Conservation (phyloP, 768 basidiomycete species). For the Suillus fuscotomentosus region DNA sequence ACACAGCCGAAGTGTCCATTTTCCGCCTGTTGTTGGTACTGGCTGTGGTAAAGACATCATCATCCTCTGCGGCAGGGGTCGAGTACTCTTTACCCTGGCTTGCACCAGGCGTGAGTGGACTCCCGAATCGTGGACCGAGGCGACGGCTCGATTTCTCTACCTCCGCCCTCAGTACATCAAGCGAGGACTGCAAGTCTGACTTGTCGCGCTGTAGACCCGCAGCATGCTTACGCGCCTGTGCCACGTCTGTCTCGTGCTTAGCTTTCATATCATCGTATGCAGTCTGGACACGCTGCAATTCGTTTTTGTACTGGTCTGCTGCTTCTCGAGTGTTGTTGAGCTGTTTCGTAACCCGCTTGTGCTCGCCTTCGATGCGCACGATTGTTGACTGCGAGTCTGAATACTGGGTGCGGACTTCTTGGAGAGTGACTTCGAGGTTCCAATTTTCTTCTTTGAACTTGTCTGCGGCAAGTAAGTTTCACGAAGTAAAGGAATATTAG, state of each 20-base stretch:
- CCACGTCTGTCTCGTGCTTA: conserved; percentile 95
- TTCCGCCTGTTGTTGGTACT: conserved; percentile 63
- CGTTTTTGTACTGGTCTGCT: conserved; percentile 84
- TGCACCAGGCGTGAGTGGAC: conserved; percentile 67
- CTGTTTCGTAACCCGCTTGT: conserved; percentile 74
- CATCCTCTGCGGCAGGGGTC: conserved; percentile 57
- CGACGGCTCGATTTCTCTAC: conserved; percentile 60
- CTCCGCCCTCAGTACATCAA: conserved; percentile 78
- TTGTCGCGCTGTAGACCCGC: conserved; percentile 91
- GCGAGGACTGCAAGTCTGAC: conserved; percentile 78
- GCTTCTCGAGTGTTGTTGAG: conserved; percentile 73
- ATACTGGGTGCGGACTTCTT: conserved; percentile 77
- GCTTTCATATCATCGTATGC: conserved; percentile 72
- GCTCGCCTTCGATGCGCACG: conserved; percentile 77
- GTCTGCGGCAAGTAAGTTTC: conserved; percentile 43
- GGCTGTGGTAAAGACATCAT: conserved; percentile 68
- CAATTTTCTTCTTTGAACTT: conserved; percentile 99
- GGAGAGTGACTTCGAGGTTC: conserved; percentile 93
- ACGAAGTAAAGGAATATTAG: background rate
- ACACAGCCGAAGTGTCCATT: conserved; percentile 47
- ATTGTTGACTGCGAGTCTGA: conserved; percentile 61
- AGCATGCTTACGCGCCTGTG: conserved; percentile 83
- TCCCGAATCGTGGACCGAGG: conserved; percentile 60
- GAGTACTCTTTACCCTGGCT: conserved; percentile 46
- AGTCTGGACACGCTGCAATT: conserved; percentile 67